phyloP scores from a whole-genome alignment of 768 basidiomycete genomes.

The Neoboletus brunneissimus region DNA sequence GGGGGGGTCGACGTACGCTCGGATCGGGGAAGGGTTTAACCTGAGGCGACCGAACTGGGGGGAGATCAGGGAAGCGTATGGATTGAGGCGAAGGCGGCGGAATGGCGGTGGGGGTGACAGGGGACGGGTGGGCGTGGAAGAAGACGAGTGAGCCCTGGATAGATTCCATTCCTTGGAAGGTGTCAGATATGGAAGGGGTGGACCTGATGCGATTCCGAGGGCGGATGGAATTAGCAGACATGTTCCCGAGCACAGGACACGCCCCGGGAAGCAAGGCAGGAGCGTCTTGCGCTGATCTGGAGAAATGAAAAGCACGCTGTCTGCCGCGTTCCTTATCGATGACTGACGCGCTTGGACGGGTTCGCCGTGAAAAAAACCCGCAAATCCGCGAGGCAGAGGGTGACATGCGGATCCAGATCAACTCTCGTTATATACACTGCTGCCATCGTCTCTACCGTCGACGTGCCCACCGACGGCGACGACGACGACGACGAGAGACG shows the following conservation, averaged over 20 bases:
- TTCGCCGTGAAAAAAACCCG: slow-evolving; percentile 8
- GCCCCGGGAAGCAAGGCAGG: slow-evolving; percentile 21
- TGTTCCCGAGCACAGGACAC: slow-evolving; percentile 20
- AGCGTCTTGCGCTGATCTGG: slow-evolving; percentile 25
- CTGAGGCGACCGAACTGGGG: slow-evolving; percentile 42
- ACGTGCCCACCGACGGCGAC: slow-evolving; percentile 2
- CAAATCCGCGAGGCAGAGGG: slow-evolving; percentile 27
- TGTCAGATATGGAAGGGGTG: slow-evolving; percentile 6
- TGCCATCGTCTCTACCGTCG: background rate
- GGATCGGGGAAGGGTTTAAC: slow-evolving; percentile 46
- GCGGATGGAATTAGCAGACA: slow-evolving; percentile 14
- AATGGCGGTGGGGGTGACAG: slow-evolving; percentile 9
- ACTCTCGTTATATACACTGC: slow-evolving; percentile 12
- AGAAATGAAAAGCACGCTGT: slow-evolving; percentile 31
- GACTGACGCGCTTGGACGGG: slow-evolving; percentile 7
- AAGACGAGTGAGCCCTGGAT: slow-evolving; percentile 6
- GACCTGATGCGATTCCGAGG: slow-evolving; percentile 19
- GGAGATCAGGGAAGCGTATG: slow-evolving; percentile 11
- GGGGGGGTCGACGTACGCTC: slow-evolving; percentile 48
- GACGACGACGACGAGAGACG: background rate
- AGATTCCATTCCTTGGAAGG: slow-evolving; percentile 25
- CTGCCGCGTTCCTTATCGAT: slow-evolving; percentile 27
- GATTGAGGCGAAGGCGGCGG: slow-evolving; percentile 2
- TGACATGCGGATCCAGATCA: slow-evolving; percentile 26
- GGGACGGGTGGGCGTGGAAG: slow-evolving; percentile 5